Percentiles rank a stretch among this genome's conserved stretches.
Conservation (phyloP, 2,329 filamentous ascomycete species). For the Aureobasidium sp. region DNA sequence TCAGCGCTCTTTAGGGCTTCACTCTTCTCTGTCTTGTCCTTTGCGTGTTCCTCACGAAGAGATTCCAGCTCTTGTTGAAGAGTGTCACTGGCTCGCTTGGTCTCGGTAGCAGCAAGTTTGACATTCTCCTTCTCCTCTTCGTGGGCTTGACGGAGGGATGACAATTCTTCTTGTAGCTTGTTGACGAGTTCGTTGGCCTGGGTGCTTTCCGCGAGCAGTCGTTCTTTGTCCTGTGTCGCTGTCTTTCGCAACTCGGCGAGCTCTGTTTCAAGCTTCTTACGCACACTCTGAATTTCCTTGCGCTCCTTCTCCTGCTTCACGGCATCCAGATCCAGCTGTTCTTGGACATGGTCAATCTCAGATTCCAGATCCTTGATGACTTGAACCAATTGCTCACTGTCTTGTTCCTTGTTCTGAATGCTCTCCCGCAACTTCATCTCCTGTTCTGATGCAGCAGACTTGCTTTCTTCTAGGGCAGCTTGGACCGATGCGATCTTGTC, state of each 20-base stretch:
- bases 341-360: slow-evolving; percentile 27
- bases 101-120: background rate
- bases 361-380: slow-evolving; percentile 25
- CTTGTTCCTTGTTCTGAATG: slow-evolving; percentile 22
- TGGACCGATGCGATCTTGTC: slow-evolving; percentile 25
- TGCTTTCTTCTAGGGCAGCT: slow-evolving; percentile 22
- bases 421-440: slow-evolving; percentile 23
- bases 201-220: slow-evolving; percentile 1
- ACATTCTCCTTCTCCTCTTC: background rate
- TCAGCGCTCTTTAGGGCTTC: background rate
- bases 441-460: slow-evolving; percentile 19
- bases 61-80: slow-evolving; percentile 1
- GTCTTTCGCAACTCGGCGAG: background rate
- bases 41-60: background rate
- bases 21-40: background rate
- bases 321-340: slow-evolving; percentile 15
- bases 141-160: background rate
- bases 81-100: slow-evolving; percentile 12
- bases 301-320: slow-evolving; percentile 12
- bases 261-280: slow-evolving; percentile 9
- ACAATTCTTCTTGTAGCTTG: slow-evolving; percentile 13
- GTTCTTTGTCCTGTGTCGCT: slow-evolving; percentile 5
- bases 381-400: slow-evolving; percentile 22
- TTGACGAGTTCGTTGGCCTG: background rate
- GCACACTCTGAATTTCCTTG: slow-evolving; percentile 8